Conservation (phyloP, 176 grass and related monocot species). For the Olyra latifolia region DNA sequence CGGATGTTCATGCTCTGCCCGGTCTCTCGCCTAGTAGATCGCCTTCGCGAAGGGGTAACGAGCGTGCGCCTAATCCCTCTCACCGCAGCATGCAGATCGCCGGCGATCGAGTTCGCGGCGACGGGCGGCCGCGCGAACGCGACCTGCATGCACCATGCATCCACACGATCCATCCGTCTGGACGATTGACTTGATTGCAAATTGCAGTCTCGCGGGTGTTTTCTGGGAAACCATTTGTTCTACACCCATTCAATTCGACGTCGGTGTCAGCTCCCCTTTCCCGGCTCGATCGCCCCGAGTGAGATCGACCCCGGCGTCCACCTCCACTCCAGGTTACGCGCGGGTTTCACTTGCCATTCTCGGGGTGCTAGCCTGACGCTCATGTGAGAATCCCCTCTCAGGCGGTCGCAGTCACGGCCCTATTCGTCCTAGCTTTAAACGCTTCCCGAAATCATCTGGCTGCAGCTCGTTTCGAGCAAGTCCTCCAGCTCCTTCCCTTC, state of each 20-base stretch:
- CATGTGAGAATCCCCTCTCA: background rate
- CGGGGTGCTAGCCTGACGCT: background rate
- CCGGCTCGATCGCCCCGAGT: background rate
- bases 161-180: background rate
- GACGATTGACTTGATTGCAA: conserved; percentile 31
- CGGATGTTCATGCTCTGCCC: too few species aligned
- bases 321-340: background rate
- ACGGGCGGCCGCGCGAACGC: too few species aligned
- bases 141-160: too few species aligned
- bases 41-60: too few species aligned
- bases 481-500: background rate
- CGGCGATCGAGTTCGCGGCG: too few species aligned
- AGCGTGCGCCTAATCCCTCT: too few species aligned
- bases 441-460: background rate
- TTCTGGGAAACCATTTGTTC: conserved; percentile 30
- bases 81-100: too few species aligned
- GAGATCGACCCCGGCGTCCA: background rate
- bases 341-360: conserved; percentile 8
- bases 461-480: background rate
- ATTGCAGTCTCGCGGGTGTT: conserved; percentile 14
- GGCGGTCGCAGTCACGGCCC: background rate
- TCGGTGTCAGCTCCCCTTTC: background rate
- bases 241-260: conserved; percentile 35
- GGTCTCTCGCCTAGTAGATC: too few species aligned
- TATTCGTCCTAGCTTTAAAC: background rate